Evolutionary conservation across 2,329 filamentous ascomycete species (phyloP).

Genomic region (Davidsoniella neocaledoniae): DNA sequence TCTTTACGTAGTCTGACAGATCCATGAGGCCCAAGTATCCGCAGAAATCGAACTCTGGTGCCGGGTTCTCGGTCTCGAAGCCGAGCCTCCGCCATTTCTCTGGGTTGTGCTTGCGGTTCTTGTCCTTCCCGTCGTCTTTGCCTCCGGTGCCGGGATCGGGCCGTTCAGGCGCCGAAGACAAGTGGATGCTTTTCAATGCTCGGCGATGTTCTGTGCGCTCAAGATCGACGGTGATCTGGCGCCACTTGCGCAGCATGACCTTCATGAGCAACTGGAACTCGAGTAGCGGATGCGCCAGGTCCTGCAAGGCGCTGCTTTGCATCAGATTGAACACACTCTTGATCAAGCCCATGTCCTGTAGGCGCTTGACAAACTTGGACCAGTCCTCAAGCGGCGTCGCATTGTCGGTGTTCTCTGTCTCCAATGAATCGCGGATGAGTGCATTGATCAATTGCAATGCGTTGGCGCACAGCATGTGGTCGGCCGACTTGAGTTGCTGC

Average conservation of each 20-base stretch:
- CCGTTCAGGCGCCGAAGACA: constrained; percentile 58
- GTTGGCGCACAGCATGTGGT: constrained; percentile 91
- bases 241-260: constrained; percentile 73
- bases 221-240: constrained; percentile 65
- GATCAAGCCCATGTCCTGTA: constrained; percentile 87
- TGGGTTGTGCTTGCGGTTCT: constrained; percentile 58
- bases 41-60: constrained; percentile 65
- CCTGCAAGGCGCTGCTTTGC: constrained; percentile 83
- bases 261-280: constrained; percentile 92
- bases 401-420: constrained; percentile 19
- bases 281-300: constrained; percentile 72
- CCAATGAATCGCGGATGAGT: constrained; percentile 64
- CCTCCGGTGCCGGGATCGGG: constrained; percentile 23
- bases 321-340: constrained; percentile 83
- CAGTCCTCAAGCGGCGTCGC: constrained; percentile 49
- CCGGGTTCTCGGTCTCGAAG: constrained; percentile 80
- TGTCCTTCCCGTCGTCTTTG: constrained; percentile 32
- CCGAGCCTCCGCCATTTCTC: constrained; percentile 88
- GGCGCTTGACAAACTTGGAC: constrained; percentile 83
- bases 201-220: constrained; percentile 78
- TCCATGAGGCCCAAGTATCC: constrained; percentile 97
- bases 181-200: constrained; percentile 69
- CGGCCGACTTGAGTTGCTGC: constrained; percentile 76
- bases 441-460: constrained; percentile 91
- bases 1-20: constrained; percentile 79